Evolutionary conservation across 2,329 filamentous ascomycete species (phyloP), one percentile per base, ranked within the genome.

Genomic region (Fusarium tjaetaba): DNA sequence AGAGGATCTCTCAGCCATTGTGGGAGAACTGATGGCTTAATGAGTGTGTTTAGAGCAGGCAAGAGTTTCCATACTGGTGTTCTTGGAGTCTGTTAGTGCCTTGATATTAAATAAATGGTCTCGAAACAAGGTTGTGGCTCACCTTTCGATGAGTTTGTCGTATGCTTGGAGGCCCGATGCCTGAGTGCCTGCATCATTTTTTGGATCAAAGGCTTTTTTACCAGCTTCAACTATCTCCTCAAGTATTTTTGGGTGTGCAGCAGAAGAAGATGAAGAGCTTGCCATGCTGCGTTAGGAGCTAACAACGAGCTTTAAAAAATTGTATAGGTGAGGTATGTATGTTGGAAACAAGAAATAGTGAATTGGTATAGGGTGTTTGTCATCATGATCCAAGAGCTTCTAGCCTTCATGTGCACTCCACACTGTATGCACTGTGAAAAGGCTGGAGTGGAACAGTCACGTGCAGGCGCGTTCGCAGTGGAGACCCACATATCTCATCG

Each of bases 11-110:
- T 88, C n/a, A 93, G 84, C 89, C 90, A 92, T 79, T 81, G 74
- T 16, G 90, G 89, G 22, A 88, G 85, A 30, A 86, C 80, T 63
- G 86, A 86, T 16, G 91, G 90, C 68, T 92, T 90, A 39, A 93
- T 88, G 26, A 93, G 83, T 24, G 88, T 84, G 68, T 91, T 93
- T 48, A 94, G 81, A 9, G 89, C 85, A 14, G 88, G 89, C 28
- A 94, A 82, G 14, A 94, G 84, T 34, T 83, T 85, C 76, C 88
- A 88, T 38, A 87, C 80, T 28, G 80, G 77, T 11, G 80, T 79
- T 38, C 83, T 84, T 70, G 36, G 14, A 20, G 13, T 24, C 71
- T 61, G 74, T 71, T 11, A 65, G 73, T 11, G 58, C 38, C 13
- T n/a, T 52, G 9, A 4, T 45, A 7, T 45, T 34, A 9, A 28